A percentile compares a stretch with the other conserved stretches of the same genome.
Conservation (phyloP, 139 green algal species). For the Picochlorum sp. region DNA sequence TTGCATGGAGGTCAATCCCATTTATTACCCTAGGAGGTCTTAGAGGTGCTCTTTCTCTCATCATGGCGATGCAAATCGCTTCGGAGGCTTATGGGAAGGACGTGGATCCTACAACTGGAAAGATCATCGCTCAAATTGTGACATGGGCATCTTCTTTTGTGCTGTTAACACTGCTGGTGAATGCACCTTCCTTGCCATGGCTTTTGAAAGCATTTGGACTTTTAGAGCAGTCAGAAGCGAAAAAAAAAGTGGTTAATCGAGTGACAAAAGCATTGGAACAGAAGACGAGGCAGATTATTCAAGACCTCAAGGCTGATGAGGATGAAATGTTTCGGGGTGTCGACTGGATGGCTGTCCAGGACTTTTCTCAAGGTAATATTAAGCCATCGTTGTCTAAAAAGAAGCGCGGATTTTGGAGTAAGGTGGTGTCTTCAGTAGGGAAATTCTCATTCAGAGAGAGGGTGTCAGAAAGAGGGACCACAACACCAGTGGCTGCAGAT, state of each 20-base stretch:
- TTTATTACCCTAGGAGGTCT: conserved; percentile 59
- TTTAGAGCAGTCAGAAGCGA: not conserved
- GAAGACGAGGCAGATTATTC: not conserved
- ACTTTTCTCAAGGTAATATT: not conserved
- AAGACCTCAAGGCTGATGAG: not conserved
- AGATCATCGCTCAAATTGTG: conserved; percentile 40
- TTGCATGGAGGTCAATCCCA: conserved; percentile 41
- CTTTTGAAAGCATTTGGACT: not conserved
- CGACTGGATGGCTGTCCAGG: conserved; percentile 1
- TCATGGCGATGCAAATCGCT: conserved; percentile 58
- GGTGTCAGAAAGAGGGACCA: too few relatives aligned
- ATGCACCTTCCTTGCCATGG: conserved; percentile 43
- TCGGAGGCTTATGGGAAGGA: conserved; percentile 29
- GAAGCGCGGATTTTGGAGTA: not conserved
- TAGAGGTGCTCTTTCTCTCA: conserved; percentile 64
- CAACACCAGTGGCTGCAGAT: too few relatives aligned
- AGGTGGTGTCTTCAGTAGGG: not conserved
- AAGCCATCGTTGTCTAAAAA: not conserved
- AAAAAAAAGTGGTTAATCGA: not conserved
- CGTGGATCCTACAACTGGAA: not conserved
- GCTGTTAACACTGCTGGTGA: conserved; percentile 74
- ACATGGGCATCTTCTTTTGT: conserved; percentile 72
- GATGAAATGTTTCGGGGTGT: not conserved
- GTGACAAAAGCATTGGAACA: not conserved
- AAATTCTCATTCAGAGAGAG: too few relatives aligned